These are phyloP conservation scores for Gymnopilus dilepis DNA, from an alignment of 768 basidiomycete genomes.

Conservation along the genomic window DNA sequence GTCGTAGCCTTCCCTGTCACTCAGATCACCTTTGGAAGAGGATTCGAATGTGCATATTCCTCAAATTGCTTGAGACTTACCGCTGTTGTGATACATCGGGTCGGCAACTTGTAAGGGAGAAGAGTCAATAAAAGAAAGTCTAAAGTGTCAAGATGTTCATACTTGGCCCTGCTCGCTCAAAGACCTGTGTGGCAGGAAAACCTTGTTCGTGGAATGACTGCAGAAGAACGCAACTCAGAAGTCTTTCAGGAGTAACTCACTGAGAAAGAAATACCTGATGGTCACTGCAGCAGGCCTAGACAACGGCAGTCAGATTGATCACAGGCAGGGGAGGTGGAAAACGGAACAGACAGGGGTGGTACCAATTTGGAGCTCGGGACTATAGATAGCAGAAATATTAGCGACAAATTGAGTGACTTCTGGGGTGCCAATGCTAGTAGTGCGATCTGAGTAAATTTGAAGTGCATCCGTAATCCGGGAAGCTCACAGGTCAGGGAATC, in stretches of 20 bases:
- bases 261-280: slow-evolving; percentile 64
- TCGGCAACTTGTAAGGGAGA: slow-evolving; percentile 64
- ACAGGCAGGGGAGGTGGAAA: background rate
- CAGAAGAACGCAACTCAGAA: background rate
- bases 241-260: no score
- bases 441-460: background rate
- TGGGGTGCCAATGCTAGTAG: slow-evolving; percentile 73
- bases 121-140: slow-evolving; percentile 1
- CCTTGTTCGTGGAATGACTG: slow-evolving; percentile 84
- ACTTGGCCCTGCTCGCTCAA: slow-evolving; percentile 84
- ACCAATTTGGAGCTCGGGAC: slow-evolving; percentile 77
- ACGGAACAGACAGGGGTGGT: slow-evolving; percentile 55
- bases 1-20: slow-evolving; percentile 81
- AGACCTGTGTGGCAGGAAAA: slow-evolving; percentile 86
- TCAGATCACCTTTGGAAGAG: slow-evolving; percentile 66
- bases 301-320: slow-evolving; percentile 4
- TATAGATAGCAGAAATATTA: slow-evolving; percentile 80
- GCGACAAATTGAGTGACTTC: slow-evolving; percentile 77
- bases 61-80: slow-evolving; percentile 38
- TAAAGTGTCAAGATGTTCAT: slow-evolving; percentile 25
- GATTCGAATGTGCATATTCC: slow-evolving; percentile 1
- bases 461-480: background rate
- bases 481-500: slow-evolving; percentile 71
- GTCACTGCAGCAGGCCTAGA: slow-evolving; percentile 87
- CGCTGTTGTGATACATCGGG: slow-evolving; percentile 89